Evolutionary conservation across 352 stramenopile genomes (phyloP).

Genomic region (Pythium dissotocum): DNA sequence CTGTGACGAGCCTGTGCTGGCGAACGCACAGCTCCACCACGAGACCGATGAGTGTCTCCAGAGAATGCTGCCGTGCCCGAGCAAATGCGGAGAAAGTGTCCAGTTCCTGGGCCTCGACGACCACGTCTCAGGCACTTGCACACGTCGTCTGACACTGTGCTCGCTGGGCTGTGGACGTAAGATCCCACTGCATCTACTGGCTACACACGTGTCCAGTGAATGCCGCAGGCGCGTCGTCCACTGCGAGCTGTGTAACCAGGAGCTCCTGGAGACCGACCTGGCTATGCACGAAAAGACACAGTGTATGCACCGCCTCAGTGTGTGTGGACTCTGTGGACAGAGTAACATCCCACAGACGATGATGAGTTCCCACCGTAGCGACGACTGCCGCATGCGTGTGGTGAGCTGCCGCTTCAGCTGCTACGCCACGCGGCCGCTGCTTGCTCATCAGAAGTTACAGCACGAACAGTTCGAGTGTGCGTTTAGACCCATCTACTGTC

Average conservation of each 20-base stretch:
- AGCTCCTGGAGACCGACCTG: conserved; percentile 42
- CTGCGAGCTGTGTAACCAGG: conserved; percentile 38
- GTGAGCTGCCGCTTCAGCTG: conserved; percentile 55
- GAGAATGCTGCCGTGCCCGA: conserved; percentile 49
- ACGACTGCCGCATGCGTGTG: conserved; percentile 60
- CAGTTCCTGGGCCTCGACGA: conserved; percentile 38
- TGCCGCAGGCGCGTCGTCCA: conserved; percentile 47
- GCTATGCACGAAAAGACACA: conserved; percentile 31
- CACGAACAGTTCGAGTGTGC: conserved; percentile 69
- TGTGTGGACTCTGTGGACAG: conserved; percentile 58
- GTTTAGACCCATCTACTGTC: conserved; percentile 63
- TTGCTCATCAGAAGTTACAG: conserved; percentile 52
- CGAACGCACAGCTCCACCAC: conserved; percentile 40
- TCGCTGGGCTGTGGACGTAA: conserved; percentile 48
- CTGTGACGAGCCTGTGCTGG: conserved; percentile 55
- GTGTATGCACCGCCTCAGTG: conserved; percentile 47
- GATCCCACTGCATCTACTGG: conserved; percentile 51
- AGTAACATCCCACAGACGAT: conserved; percentile 34
- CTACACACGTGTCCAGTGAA: conserved; percentile 33
- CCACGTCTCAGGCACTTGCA: conserved; percentile 39
- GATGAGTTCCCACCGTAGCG: conserved; percentile 42
- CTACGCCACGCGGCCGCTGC: conserved; percentile 41
- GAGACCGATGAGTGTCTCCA: conserved; percentile 57
- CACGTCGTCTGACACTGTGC: conserved; percentile 40
- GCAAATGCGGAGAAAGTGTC: conserved; percentile 48